A percentile compares a stretch with the other conserved stretches of the same genome.
Evolutionary conservation across 2,329 filamentous ascomycete species (phyloP).

Genomic region (Aspergillus sp.): DNA sequence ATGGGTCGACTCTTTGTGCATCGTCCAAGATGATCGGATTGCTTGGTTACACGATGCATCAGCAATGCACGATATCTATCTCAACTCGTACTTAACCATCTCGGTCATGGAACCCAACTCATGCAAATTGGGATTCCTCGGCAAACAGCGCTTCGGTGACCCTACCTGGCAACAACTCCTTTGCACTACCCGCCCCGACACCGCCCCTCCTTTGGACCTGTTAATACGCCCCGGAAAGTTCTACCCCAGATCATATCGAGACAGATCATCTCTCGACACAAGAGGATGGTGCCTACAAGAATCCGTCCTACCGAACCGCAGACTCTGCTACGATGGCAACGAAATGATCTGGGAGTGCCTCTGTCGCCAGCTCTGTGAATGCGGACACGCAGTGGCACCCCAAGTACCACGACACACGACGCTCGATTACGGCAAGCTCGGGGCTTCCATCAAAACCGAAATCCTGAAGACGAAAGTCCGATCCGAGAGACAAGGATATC

Average conservation of each 20-base stretch:
- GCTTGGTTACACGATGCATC: background rate
- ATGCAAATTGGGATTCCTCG: background rate
- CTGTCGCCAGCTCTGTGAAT: background rate
- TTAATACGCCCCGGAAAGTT: background rate
- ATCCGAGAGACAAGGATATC: no score
- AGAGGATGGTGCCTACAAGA: background rate
- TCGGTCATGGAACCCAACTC: background rate
- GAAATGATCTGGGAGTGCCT: background rate
- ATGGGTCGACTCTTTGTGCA: background rate
- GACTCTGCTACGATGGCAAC: background rate
- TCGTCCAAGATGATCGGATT: background rate
- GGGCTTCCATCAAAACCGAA: background rate
- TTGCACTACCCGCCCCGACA: no score
- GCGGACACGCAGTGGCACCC: background rate
- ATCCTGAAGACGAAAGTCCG: background rate
- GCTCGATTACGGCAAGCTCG: background rate
- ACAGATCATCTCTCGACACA: background rate
- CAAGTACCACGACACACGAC: background rate
- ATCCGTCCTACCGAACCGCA: background rate
- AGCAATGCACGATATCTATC: background rate
- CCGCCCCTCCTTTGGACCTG: background rate
- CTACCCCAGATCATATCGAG: background rate
- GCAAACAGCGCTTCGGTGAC: background rate
- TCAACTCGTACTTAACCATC: background rate
- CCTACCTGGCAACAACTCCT: background rate